Conservation (phyloP, 192 early-diverging fungal genomes). For the Helicostylum pulchrum region DNA sequence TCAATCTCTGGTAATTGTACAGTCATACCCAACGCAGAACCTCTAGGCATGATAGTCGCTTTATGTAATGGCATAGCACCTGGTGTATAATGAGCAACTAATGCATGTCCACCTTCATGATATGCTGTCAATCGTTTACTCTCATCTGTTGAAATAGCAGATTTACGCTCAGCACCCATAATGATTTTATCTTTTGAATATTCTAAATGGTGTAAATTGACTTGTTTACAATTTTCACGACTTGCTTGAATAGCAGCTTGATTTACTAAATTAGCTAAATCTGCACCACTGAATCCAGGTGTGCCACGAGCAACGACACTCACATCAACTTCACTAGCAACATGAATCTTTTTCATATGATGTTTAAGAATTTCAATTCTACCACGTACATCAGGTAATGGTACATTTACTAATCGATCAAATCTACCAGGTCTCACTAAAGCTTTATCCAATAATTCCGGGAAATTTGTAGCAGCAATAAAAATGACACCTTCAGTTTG, state of each 20-base stretch:
- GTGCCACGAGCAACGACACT: constrained; percentile 91
- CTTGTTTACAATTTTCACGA: constrained; percentile 68
- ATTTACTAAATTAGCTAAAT: constrained; percentile 96
- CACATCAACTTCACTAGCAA: constrained; percentile 72
- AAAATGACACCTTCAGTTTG: constrained; percentile 95
- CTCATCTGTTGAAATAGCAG: constrained; percentile 87
- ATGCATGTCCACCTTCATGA: constrained; percentile 97
- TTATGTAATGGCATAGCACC: constrained; percentile 97
- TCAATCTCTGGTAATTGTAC: constrained; percentile 94
- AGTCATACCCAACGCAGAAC: constrained; percentile 80
- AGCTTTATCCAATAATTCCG: constrained; percentile 95
- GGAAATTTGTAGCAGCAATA: constrained; percentile 98
- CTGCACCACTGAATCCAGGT: constrained; percentile 99
- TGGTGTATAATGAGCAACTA: constrained; percentile 92
- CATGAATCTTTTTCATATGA: constrained; percentile 77
- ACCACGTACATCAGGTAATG: constrained; percentile 96
- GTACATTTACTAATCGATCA: constrained; percentile 91
- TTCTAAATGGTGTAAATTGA: constrained; percentile 84
- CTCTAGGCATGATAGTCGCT: constrained; percentile 97
- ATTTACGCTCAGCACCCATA: constrained; percentile 95
- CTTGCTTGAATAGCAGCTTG: constrained; percentile 95
- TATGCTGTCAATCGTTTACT: constrained; percentile 90
- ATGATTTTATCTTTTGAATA: constrained; percentile 98
- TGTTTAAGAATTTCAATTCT: constrained; percentile 89
- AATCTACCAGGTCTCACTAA: constrained; percentile 96